Base-by-base conservation (phyloP, 345 rosid species). In the Lepidium aucheri region DNA sequence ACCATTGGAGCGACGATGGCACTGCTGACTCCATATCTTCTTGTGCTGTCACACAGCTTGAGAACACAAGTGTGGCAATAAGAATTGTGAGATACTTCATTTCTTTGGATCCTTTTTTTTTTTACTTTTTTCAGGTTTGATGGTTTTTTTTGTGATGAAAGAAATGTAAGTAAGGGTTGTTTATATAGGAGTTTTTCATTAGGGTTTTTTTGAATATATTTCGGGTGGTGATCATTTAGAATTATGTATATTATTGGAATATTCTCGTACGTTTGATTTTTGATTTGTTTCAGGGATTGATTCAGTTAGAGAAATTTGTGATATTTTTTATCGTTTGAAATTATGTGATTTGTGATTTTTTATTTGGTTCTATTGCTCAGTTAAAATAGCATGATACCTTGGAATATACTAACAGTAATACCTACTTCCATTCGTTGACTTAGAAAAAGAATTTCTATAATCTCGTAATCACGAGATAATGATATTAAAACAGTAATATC, bases 81-180 rank as follows among this genome's bases (percentile, higher is more conserved):
- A 72, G 34, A 28, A 65, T 0, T 16, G 47, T 1, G 28, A 72
- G 67, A 34, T 34, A 65, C 49, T 58, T 73, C 76, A 73, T n/a
- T n/a, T n/a, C n/a, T n/a, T n/a, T n/a, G n/a, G n/a, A n/a, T n/a
- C n/a, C n/a, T n/a, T n/a, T n/a, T n/a, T n/a, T n/a, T n/a, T n/a
- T n/a, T n/a, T n/a, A n/a, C n/a, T n/a, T n/a, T n/a, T n/a, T n/a
- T n/a, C n/a, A n/a, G n/a, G n/a, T n/a, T 60, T 51, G 59, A 40
- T 68, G 51, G 57, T 47, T 59, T 20, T 20, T 24, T 61, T 52
- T 22, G 30, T 41, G 24, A 70, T 43, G 61, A 9, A 24, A 24
- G 26, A 63, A 63, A n/a, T 9, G 34, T 24, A 24, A 17, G 47
- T 44, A 20, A 36, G 44, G 8, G n/a, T n/a, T n/a, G 30, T 30